Percentiles rank a stretch among this genome's conserved stretches.
phyloP scores from a whole-genome alignment of 306 rosid species.

The Trifolium fragiferum region DNA sequence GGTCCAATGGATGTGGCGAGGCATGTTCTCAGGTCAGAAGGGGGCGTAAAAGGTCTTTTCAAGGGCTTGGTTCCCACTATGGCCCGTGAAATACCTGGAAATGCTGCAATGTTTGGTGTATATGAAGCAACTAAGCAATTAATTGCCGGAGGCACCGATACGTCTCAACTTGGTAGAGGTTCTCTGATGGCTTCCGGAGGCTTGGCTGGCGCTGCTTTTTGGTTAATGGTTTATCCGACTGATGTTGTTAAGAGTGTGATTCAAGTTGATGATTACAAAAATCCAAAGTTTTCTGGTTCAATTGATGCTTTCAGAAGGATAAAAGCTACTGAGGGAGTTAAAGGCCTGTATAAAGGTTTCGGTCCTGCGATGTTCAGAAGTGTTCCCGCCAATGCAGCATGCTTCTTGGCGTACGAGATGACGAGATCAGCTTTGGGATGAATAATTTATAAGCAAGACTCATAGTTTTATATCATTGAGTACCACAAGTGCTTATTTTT shows the following conservation, averaged over 20 bases:
- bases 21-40: slow-evolving; percentile 83
- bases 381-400: slow-evolving; percentile 94
- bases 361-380: slow-evolving; percentile 95
- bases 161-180: slow-evolving; percentile 80
- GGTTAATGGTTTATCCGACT: slow-evolving; percentile 83
- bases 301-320: slow-evolving; percentile 81
- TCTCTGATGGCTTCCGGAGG: slow-evolving; percentile 88
- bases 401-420: slow-evolving; percentile 95
- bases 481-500: slow-evolving; percentile 20
- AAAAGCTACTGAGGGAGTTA: slow-evolving; percentile 69
- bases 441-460: slow-evolving; percentile 29
- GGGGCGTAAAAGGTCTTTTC: slow-evolving; percentile 84
- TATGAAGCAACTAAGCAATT: slow-evolving; percentile 77
- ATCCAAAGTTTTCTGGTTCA: slow-evolving; percentile 81
- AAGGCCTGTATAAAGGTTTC: slow-evolving; percentile 92
- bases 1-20: slow-evolving; percentile 96
- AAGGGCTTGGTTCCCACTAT: slow-evolving; percentile 88
- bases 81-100: slow-evolving; percentile 96
- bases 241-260: slow-evolving; percentile 93
- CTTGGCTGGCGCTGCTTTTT: slow-evolving; percentile 84
- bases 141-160: slow-evolving; percentile 85
- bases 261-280: slow-evolving; percentile 87
- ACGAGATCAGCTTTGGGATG: slow-evolving; percentile 82
- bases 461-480: slow-evolving; percentile 26
- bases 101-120: slow-evolving; percentile 92